Conservation (phyloP, 495 filamentous ascomycete genomes). For the Hyaloscypha bicolor region DNA sequence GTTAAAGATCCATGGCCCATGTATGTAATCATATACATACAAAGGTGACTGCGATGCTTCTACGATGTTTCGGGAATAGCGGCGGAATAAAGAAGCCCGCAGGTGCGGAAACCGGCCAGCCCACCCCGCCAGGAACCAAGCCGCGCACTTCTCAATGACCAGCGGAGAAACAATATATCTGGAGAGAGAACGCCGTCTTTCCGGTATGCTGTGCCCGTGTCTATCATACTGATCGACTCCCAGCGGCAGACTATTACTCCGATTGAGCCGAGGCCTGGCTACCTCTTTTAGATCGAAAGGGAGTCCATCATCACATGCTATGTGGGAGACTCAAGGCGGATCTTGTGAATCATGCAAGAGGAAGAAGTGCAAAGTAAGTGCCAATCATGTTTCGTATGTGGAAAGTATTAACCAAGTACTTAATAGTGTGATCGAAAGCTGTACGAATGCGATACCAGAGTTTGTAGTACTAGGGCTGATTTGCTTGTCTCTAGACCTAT, state of each 20-base stretch:
- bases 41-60: too few relatives aligned
- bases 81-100: too few relatives aligned
- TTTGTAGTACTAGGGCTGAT: background rate
- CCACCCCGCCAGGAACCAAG: too few relatives aligned
- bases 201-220: too few relatives aligned
- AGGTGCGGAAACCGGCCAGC: too few relatives aligned
- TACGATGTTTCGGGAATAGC: too few relatives aligned
- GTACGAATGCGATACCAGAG: background rate
- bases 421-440: constrained; percentile 10
- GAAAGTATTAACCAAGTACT: background rate
- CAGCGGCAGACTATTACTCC: background rate
- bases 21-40: too few relatives aligned
- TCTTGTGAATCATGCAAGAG: constrained; percentile 18
- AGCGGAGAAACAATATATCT: too few relatives aligned
- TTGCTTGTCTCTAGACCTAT: background rate
- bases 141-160: too few relatives aligned
- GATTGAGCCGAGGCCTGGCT: background rate
- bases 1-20: too few relatives aligned
- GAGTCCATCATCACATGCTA: background rate
- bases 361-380: constrained; percentile 16
- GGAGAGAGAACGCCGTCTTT: too few relatives aligned
- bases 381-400: background rate
- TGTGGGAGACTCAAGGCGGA: constrained; percentile 3
- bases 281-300: background rate
- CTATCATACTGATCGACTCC: too few relatives aligned